Conservation (phyloP, 1,284 basidiomycete species). For the Sphaerobolus stellatus region DNA sequence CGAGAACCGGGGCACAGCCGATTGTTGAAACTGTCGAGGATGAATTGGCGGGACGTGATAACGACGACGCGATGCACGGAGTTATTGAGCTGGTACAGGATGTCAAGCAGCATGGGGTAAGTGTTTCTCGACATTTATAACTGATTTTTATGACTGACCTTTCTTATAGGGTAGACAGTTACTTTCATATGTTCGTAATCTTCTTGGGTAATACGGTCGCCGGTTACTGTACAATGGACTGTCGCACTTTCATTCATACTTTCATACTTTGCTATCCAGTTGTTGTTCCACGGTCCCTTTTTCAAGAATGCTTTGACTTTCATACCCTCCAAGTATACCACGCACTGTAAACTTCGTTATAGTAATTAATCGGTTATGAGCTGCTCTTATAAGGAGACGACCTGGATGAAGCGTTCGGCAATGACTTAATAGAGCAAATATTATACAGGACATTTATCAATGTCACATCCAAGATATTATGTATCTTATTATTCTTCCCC, state of each 20-base stretch:
- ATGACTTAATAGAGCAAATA: too few relatives aligned
- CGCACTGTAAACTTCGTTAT: too few relatives aligned
- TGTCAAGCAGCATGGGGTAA: conserved; percentile 69
- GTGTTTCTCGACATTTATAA: conserved; percentile 27
- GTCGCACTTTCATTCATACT: background rate
- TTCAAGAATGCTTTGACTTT: too few relatives aligned
- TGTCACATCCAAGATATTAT: too few relatives aligned
- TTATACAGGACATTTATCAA: too few relatives aligned
- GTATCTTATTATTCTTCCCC: conserved; percentile 32
- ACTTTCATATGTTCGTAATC: conserved; percentile 66
- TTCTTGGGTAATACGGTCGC: conserved; percentile 52
- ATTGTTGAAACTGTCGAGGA: conserved; percentile 20
- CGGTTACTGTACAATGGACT: too few relatives aligned
- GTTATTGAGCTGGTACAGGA: conserved; percentile 72
- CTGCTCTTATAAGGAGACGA: too few relatives aligned
- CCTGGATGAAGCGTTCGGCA: too few relatives aligned
- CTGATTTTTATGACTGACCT: background rate
- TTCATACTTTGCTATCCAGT: too few relatives aligned
- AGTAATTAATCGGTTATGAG: too few relatives aligned
- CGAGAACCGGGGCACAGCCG: conserved; percentile 15
- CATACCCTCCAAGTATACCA: too few relatives aligned
- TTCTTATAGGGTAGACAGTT: conserved; percentile 62
- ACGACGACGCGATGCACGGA: conserved; percentile 23
- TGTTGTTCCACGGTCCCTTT: too few relatives aligned
- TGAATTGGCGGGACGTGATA: conserved; percentile 40